Conservation (phyloP, 2,329 filamentous ascomycete species). For the Elsinoe batatas region DNA sequence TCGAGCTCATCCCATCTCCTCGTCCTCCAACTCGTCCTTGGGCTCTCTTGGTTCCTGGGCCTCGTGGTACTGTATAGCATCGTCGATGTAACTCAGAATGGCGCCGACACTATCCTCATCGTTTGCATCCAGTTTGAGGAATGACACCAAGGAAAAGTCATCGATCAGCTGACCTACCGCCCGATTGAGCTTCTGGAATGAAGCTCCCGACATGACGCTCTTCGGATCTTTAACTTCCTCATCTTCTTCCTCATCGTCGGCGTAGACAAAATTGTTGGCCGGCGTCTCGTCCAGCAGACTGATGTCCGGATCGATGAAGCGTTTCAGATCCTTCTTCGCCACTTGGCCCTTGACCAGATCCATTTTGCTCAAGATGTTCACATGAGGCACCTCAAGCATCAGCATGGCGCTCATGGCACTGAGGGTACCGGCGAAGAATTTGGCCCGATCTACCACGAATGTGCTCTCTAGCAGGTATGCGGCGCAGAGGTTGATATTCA, state of each 20-base stretch:
- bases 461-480: constrained; percentile 92
- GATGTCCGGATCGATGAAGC: constrained; percentile 80
- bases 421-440: constrained; percentile 92
- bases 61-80: constrained; percentile 87
- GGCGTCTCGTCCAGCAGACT: constrained; percentile 73
- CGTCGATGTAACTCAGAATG: constrained; percentile 85
- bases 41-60: constrained; percentile 85
- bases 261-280: constrained; percentile 38
- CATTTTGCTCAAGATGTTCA: constrained; percentile 97
- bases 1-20: constrained; percentile 40
- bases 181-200: constrained; percentile 73
- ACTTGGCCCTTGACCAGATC: constrained; percentile 88
- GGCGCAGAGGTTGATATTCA: constrained; percentile 87
- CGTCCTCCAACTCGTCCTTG: constrained; percentile 40
- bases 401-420: constrained; percentile 99
- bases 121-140: constrained; percentile 78
- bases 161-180: constrained; percentile 89
- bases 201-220: constrained; percentile 67
- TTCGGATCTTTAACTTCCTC: constrained; percentile 55
- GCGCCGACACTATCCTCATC: constrained; percentile 83
- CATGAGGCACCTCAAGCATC: constrained; percentile 92
- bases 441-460: constrained; percentile 89
- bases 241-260: constrained; percentile 34
- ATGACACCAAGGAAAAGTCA: constrained; percentile 96
- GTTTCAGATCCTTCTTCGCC: constrained; percentile 75